Evolutionary conservation across 2,329 filamentous ascomycete species (phyloP).

Genomic region (Pseudogymnoascus verrucosus): DNA sequence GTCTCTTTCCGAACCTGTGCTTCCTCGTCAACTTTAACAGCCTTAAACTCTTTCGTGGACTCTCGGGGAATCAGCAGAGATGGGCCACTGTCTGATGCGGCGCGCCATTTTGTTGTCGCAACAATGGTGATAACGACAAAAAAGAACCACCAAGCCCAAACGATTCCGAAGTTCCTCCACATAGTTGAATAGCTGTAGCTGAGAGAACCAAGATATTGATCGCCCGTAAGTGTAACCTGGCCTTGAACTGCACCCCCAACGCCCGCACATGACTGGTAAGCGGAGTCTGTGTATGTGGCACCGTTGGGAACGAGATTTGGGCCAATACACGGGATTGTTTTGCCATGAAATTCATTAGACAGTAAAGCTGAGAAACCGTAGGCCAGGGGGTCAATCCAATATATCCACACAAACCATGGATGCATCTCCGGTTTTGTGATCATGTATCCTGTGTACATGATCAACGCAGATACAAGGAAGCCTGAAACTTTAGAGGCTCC

Average conservation of each 20-base stretch:
- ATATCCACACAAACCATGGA: conserved; percentile 55
- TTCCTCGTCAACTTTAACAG: not conserved
- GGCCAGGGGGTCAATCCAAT: conserved; percentile 58
- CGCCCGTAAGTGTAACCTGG: conserved; percentile 42
- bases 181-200: conserved; percentile 44
- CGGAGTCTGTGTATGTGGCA: conserved; percentile 36
- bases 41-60: not conserved
- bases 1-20: conserved; percentile 17
- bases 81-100: not conserved
- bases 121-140: conserved; percentile 51
- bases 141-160: conserved; percentile 56
- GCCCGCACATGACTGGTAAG: conserved; percentile 47
- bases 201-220: conserved; percentile 47
- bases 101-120: conserved; percentile 46
- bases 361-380: conserved; percentile 63
- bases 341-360: conserved; percentile 60
- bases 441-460: conserved; percentile 58
- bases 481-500: conserved; percentile 50
- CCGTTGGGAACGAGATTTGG: conserved; percentile 44
- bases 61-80: not conserved
- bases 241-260: conserved; percentile 46
- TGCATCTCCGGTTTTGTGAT: conserved; percentile 55
- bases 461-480: conserved; percentile 39
- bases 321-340: conserved; percentile 45
- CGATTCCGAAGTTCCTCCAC: conserved; percentile 54